Base-by-base conservation (phyloP, 2,329 filamentous ascomycete genomes). In the Pseudocercospora cruenta region DNA sequence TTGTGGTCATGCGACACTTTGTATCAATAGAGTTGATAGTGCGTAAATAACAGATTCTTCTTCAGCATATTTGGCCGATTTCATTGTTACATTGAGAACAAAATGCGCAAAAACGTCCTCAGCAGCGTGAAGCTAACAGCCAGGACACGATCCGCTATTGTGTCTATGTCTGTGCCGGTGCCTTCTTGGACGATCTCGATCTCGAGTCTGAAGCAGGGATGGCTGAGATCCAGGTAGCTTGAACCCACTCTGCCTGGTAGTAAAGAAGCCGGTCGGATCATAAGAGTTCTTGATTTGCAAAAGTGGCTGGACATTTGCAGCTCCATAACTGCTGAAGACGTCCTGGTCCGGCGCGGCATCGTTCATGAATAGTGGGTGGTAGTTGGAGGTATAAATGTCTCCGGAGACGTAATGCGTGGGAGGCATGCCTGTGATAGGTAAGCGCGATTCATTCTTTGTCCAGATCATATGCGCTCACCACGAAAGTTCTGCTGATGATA, bases 331-430 rank as follows among this genome's bases (percentile, higher is more conserved):
- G 4, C 67, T 58, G 43, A 70, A 69, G 3, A 71, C 64, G 61
- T 73, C 70, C 58, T 74, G 71, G 26, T 66, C 60, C 12, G 67
- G 68, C 24, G 68, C 69, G 2, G 68, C 70, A 62, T 74, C 69
- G 49, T 74, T 73, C 68, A 72, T 68, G 58, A 72, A 73, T 4
- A 70, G 36, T 1, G 69, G 69, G 36, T 67, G 69, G 60, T 70
- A 70, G 16, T 59, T 60, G 4, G 53, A 36, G n/a, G 21, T 62
- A 28, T 55, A 21, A 21, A 60, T n/a, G 57, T 67, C 59, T 16
- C 66, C 69, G 14, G 66, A 70, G 36, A 67, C 33, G 39, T 69
- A 71, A 36, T 69, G 70, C n/a, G 64, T 71, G 7, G 68, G 62
- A 14, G 60, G n/a, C 5, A 69, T 49, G n/a, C 45, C 45, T 49